Conservation (phyloP, 495 filamentous ascomycete species). For the Penicillium pancosmium region DNA sequence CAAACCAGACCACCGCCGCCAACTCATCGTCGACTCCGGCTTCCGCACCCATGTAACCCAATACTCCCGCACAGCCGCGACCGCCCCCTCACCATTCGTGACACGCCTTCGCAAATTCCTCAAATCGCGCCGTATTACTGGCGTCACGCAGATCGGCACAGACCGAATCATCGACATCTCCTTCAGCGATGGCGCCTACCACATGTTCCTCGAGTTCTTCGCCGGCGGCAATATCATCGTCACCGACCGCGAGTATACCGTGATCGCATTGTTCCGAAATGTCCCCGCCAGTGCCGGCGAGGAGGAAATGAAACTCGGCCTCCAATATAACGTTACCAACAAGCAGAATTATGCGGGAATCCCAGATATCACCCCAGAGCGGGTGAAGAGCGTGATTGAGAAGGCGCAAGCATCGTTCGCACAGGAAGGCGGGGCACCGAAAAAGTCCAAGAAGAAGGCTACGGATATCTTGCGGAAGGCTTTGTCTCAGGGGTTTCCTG, state of each 20-base stretch:
- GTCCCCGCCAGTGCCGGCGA: slow-evolving; percentile 73
- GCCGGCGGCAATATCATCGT: slow-evolving; percentile 94
- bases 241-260: slow-evolving; percentile 76
- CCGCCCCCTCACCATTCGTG: slow-evolving; percentile 82
- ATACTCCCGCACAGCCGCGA: slow-evolving; percentile 82
- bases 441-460: slow-evolving; percentile 80
- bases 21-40: slow-evolving; percentile 89
- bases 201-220: slow-evolving; percentile 93
- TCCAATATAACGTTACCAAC: slow-evolving; percentile 77
- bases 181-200: slow-evolving; percentile 88
- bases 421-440: slow-evolving; percentile 53
- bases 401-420: slow-evolving; percentile 60
- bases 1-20: slow-evolving; percentile 81
- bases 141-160: slow-evolving; percentile 82
- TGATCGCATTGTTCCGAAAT: slow-evolving; percentile 77
- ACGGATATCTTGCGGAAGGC: slow-evolving; percentile 76
- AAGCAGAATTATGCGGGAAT: slow-evolving; percentile 80
- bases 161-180: slow-evolving; percentile 91
- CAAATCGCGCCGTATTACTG: slow-evolving; percentile 81
- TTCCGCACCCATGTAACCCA: slow-evolving; percentile 94
- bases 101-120: slow-evolving; percentile 81
- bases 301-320: slow-evolving; percentile 71
- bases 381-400: slow-evolving; percentile 69
- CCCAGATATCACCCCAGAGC: slow-evolving; percentile 70
- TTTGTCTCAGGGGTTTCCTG: slow-evolving; percentile 78